Evolutionary conservation across 225 moss, liverwort and hornwort genomes (phyloP), one percentile per base, ranked within the genome.

Genomic region (Polytrichum formosum): DNA sequence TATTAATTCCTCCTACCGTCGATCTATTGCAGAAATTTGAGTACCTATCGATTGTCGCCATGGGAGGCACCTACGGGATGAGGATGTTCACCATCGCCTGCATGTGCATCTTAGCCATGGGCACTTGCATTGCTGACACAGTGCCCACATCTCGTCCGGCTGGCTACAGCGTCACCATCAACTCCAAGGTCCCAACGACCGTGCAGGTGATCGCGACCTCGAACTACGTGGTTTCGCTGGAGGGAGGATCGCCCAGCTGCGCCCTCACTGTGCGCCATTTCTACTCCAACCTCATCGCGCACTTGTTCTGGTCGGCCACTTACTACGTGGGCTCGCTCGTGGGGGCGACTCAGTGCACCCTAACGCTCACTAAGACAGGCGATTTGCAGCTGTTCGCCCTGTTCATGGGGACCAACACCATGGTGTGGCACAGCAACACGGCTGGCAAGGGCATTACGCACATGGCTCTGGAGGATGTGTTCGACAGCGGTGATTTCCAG

Each of bases 351-450:
- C 29, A 80, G 27, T 84, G 83, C 77, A 75, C 83, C 9, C 4
- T 84, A 2, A 67, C 16, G 25, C 18, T 84, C 26, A 80, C 80
- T 22, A 0, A 6, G 2, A 5, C 2, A 4, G 83, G 83, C 1
- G 83, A 84, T 25, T 56, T 80, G 74, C 80, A 84, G 58, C 77
- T 84, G 26, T n/a, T 10, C 18, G 72, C 23, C 37, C 53, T 8
- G 8, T 72, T 72, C 69, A 18, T 0, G 7, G 80, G 83, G 6
- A 68, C n/a, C 5, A 2, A 22, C 20, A 72, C 53, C 21, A 23
- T 61, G 80, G 29, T 80, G 27, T 84, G 83, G 80, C n/a, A 72
- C 56, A 84, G 77, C 69, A 54, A 80, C 68, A 80, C 83, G 5
- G 72, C 80, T 0, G 72, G 76, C 20, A 58, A 55, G 70, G 73